Conservation (phyloP, 257 asterid species). For the Knoxia roxburghii region DNA sequence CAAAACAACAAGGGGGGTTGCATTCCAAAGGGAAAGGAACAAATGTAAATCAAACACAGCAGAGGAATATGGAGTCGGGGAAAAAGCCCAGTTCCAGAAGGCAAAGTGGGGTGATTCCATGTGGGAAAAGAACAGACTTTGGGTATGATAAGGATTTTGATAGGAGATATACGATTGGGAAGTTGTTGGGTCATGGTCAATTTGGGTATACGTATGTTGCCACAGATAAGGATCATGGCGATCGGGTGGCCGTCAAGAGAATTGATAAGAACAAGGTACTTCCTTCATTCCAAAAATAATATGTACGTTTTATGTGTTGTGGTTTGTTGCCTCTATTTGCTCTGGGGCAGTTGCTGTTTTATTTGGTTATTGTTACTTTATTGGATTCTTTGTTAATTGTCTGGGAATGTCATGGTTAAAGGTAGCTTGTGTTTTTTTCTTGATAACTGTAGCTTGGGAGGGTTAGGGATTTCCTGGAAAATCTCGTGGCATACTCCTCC, state of each 20-base stretch:
- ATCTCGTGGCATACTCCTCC: slow-evolving; percentile 1
- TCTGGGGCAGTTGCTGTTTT: slow-evolving; percentile 6
- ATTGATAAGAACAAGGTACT: slow-evolving; percentile 88
- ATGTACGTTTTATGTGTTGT: neutral
- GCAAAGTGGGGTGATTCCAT: slow-evolving; percentile 65
- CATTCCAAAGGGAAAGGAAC: slow-evolving; percentile 13
- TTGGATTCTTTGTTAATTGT: neutral
- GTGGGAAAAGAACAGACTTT: slow-evolving; percentile 92
- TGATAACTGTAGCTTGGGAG: neutral
- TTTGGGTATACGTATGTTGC: slow-evolving; percentile 97
- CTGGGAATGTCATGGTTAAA: neutral
- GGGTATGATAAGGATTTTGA: slow-evolving; percentile 94
- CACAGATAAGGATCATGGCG: slow-evolving; percentile 71
- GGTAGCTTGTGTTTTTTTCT: neutral
- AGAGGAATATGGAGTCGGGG: slow-evolving; percentile 37
- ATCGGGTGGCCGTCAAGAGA: slow-evolving; percentile 98
- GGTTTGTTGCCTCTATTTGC: neutral
- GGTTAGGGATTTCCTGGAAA: neutral
- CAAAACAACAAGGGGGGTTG: neutral
- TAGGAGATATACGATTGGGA: slow-evolving; percentile 63
- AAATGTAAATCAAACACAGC: slow-evolving; percentile 32
- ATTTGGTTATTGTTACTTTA: neutral
- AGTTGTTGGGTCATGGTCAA: slow-evolving; percentile 96
- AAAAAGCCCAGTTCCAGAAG: slow-evolving; percentile 42
- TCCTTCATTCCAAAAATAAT: neutral